These are phyloP conservation scores for Hippophae gyantsensis DNA, from an alignment of 306 rosid species.

Conservation along the genomic window DNA sequence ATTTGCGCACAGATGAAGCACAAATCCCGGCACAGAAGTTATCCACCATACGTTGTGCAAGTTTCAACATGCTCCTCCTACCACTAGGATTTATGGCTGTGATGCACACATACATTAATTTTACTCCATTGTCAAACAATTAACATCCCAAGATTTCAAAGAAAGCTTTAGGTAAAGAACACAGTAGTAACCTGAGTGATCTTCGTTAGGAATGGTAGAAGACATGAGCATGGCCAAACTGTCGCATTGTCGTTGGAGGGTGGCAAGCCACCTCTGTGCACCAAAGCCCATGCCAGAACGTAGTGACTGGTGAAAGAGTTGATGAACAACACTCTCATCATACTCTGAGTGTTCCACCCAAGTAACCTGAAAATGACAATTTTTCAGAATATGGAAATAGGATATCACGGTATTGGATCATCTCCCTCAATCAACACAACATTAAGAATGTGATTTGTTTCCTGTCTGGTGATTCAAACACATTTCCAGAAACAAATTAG, in stretches of 20 bases:
- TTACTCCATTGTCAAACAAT: too few relatives aligned
- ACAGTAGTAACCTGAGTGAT: constrained; percentile 36
- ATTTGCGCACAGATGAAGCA: constrained; percentile 37
- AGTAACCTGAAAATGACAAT: constrained; percentile 45
- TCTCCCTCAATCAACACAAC: neutral
- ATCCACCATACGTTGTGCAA: constrained; percentile 64
- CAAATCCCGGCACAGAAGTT: constrained; percentile 66
- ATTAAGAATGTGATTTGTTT: neutral
- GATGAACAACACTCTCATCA: constrained; percentile 60
- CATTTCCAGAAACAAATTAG: too few relatives aligned
- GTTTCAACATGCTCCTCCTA: constrained; percentile 49
- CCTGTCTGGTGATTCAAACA: too few relatives aligned
- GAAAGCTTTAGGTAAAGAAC: neutral
- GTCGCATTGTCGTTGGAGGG: constrained; percentile 73
- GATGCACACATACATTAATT: too few relatives aligned
- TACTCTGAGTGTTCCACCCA: constrained; percentile 82
- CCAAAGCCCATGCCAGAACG: constrained; percentile 68
- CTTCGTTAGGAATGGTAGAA: constrained; percentile 36
- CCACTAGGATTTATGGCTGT: constrained; percentile 38
- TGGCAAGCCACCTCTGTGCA: constrained; percentile 77
- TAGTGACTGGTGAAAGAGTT: constrained; percentile 40
- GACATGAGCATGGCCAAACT: constrained; percentile 43
- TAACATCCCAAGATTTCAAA: neutral
- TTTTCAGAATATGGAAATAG: neutral
- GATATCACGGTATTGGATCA: neutral